Evolutionary conservation across 148 eudicot genomes (phyloP).

Genomic region (Rhododendron ovatum): DNA sequence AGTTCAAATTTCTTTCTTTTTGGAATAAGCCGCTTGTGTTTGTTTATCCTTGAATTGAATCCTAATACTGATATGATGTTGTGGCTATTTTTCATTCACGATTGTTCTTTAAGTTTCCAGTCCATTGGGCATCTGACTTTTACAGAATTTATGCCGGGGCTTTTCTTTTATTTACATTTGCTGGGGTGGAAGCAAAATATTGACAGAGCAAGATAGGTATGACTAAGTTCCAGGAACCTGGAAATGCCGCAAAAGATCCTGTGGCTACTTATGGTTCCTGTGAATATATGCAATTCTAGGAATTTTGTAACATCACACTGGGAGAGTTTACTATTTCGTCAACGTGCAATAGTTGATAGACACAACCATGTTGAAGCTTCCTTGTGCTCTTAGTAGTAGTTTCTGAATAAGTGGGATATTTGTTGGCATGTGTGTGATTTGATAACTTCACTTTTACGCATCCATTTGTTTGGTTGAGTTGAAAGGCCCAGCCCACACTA

Average conservation of each 20-base stretch:
- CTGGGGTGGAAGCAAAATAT: background rate
- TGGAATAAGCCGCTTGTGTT: background rate
- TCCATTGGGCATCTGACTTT: background rate
- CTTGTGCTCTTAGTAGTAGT: background rate
- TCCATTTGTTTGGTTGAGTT: background rate
- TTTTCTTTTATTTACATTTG: background rate
- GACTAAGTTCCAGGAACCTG: background rate
- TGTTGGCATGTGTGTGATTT: background rate
- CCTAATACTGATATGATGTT: background rate
- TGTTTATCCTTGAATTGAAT: background rate
- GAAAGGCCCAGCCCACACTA: no score
- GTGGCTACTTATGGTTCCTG: background rate
- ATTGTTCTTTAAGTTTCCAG: constrained; percentile 1
- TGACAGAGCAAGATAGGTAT: background rate
- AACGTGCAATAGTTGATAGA: constrained; percentile 1
- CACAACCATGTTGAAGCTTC: background rate
- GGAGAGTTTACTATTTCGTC: background rate
- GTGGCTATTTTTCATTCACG: background rate
- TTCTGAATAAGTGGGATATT: constrained; percentile 1
- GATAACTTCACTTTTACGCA: background rate
- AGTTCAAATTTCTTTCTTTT: background rate
- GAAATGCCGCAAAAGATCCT: background rate
- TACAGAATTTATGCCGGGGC: background rate
- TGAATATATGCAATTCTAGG: background rate
- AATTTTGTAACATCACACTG: background rate